phyloP scores from a whole-genome alignment of 2,329 filamentous ascomycete genomes.

The Colletotrichum incanum region DNA sequence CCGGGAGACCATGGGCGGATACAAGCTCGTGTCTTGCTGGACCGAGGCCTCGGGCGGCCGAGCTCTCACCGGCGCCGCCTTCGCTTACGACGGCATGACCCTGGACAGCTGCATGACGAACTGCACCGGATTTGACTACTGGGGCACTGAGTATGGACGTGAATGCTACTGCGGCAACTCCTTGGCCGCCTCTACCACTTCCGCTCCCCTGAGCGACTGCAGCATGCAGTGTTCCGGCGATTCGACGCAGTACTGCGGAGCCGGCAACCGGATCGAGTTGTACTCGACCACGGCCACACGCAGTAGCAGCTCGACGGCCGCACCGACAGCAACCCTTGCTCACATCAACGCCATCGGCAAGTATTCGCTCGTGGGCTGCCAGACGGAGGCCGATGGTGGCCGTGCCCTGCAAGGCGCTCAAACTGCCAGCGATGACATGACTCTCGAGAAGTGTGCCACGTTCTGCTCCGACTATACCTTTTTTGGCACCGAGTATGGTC shows the following conservation, averaged over 20 bases:
- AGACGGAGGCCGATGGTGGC: conserved; percentile 55
- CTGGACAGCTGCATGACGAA: conserved; percentile 63
- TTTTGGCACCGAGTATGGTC: conserved; percentile 56
- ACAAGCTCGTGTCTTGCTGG: conserved; percentile 75
- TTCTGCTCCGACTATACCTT: conserved; percentile 56
- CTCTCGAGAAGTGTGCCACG: conserved; percentile 55
- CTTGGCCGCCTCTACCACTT: conserved; percentile 46
- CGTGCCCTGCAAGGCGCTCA: conserved; percentile 55
- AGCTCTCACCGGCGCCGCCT: conserved; percentile 59
- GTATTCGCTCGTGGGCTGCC: conserved; percentile 58
- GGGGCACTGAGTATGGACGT: conserved; percentile 66
- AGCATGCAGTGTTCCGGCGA: conserved; percentile 61
- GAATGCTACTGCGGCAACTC: conserved; percentile 68
- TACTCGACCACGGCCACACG: conserved; percentile 59
- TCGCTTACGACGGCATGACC: conserved; percentile 65
- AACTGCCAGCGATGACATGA: conserved; percentile 55
- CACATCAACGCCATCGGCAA: conserved; percentile 52
- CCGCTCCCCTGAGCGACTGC: conserved; percentile 52
- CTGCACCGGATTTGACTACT: conserved; percentile 64
- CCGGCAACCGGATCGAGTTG: conserved; percentile 60
- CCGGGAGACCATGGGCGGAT: conserved; percentile 62
- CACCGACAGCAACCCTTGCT: conserved; percentile 54
- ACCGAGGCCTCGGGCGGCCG: conserved; percentile 63
- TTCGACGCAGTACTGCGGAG: conserved; percentile 59
- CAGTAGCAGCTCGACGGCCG: conserved; percentile 46